phyloP scores from a whole-genome alignment of 1,284 basidiomycete species.

The Pseudozyma sp. region DNA sequence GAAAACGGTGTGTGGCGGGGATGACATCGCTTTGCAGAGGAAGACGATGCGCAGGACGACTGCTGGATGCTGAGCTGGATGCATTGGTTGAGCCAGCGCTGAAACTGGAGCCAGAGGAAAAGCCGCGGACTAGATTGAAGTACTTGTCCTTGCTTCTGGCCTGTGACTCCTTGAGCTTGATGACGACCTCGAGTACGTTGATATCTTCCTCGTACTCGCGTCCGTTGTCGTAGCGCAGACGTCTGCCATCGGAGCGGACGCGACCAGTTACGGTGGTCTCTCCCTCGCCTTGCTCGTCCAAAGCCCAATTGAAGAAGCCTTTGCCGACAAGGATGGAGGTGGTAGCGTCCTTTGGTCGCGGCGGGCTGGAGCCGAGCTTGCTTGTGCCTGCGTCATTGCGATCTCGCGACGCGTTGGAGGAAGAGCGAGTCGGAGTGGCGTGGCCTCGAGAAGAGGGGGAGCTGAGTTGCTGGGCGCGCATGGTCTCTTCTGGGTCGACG shows the following conservation, averaged over 20 bases:
- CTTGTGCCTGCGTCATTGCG: conserved; percentile 37
- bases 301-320: conserved; percentile 61
- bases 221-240: conserved; percentile 56
- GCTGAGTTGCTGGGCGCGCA: conserved; percentile 42
- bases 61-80: conserved; percentile 9
- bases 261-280: conserved; percentile 61
- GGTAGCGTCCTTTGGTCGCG: conserved; percentile 24
- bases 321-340: conserved; percentile 63
- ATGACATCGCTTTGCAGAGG: conserved; percentile 6
- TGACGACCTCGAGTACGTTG: conserved; percentile 62
- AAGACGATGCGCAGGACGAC: conserved; percentile 12
- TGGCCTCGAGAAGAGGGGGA: conserved; percentile 35
- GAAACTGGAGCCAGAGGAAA: conserved; percentile 39
- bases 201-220: conserved; percentile 52
- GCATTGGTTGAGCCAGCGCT: conserved; percentile 17
- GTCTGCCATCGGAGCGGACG: conserved; percentile 52
- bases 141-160: conserved; percentile 60
- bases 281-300: conserved; percentile 65
- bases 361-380: conserved; percentile 33
- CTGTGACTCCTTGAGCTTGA: conserved; percentile 63
- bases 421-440: conserved; percentile 21
- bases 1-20: conserved; percentile 22
- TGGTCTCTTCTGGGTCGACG: conserved; percentile 65
- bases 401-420: conserved; percentile 24
- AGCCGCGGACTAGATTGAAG: conserved; percentile 53